Conservation (phyloP, 306 rosid species). For the Benincasa hispida region DNA sequence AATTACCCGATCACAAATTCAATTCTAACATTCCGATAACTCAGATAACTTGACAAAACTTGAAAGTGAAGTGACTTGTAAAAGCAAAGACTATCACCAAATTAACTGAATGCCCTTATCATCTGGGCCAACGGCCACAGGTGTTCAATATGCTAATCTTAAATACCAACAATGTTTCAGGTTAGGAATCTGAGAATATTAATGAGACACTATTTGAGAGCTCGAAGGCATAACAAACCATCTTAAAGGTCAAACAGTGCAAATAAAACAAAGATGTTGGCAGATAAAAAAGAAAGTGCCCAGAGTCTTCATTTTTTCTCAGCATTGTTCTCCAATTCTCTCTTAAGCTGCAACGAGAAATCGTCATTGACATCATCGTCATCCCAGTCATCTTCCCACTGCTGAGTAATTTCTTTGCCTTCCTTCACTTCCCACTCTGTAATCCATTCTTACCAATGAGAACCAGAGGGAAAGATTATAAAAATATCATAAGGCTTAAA, state of each 20-base stretch:
- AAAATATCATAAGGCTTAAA: not conserved
- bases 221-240: not conserved
- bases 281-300: not conserved
- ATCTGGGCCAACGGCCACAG: not conserved
- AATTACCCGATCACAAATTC: not conserved
- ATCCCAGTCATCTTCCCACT: slow-evolving; percentile 99
- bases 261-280: not conserved
- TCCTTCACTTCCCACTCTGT: slow-evolving; percentile 67
- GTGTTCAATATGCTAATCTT: not conserved
- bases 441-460: not conserved
- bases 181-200: not conserved
- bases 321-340: slow-evolving; percentile 57
- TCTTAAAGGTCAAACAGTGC: not conserved
- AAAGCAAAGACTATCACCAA: not conserved
- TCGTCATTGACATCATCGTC: slow-evolving; percentile 85
- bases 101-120: not conserved
- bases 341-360: slow-evolving; percentile 75
- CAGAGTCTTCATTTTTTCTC: slow-evolving; percentile 21
- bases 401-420: slow-evolving; percentile 60
- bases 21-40: no score
- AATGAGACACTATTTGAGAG: not conserved
- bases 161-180: not conserved
- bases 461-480: not conserved
- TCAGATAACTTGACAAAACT: not conserved
- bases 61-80: not conserved